phyloP scores from a whole-genome alignment of 2,329 filamentous ascomycete species.

The Colletotrichum lindemuthianum region DNA sequence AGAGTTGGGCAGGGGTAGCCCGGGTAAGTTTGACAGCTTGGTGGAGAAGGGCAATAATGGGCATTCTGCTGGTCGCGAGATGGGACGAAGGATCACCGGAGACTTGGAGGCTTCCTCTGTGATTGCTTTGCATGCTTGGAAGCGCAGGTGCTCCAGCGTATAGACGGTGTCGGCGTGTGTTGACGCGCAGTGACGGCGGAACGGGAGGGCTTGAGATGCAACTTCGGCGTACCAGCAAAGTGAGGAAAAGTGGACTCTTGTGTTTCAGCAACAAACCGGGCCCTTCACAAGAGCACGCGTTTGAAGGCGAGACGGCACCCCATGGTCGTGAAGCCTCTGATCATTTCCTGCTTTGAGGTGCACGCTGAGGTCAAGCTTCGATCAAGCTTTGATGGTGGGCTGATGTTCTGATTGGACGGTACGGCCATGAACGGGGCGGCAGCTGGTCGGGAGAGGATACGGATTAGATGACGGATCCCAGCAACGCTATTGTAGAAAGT shows the following conservation, averaged over 20 bases:
- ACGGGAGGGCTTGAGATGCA: constrained; percentile 5
- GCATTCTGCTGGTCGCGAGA: neutral
- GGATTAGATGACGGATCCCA: too few relatives aligned
- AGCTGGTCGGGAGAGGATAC: too few relatives aligned
- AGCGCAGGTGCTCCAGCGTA: neutral
- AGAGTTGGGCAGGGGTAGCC: constrained; percentile 2
- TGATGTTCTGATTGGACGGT: constrained; percentile 28
- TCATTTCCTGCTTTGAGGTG: constrained; percentile 29
- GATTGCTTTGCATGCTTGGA: neutral
- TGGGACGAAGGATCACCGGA: constrained; percentile 6
- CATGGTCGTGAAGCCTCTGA: constrained; percentile 16
- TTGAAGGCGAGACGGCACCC: constrained; percentile 9
- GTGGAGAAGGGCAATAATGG: constrained; percentile 1
- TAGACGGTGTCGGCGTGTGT: too few relatives aligned
- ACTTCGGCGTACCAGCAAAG: constrained; percentile 17
- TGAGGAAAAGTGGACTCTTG: constrained; percentile 23
- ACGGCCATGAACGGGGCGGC: neutral
- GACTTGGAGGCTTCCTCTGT: neutral
- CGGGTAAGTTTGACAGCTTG: constrained; percentile 9
- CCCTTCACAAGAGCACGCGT: constrained; percentile 31
- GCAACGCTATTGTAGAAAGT: constrained; percentile 5
- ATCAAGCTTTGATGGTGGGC: constrained; percentile 32
- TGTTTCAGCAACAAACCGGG: constrained; percentile 33
- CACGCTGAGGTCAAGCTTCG: constrained; percentile 31
- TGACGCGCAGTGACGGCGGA: neutral